A percentile compares a stretch with the other conserved stretches of the same genome.
Conservation (phyloP, 2,329 filamentous ascomycete genomes). For the Cadophora luteo-olivacea region DNA sequence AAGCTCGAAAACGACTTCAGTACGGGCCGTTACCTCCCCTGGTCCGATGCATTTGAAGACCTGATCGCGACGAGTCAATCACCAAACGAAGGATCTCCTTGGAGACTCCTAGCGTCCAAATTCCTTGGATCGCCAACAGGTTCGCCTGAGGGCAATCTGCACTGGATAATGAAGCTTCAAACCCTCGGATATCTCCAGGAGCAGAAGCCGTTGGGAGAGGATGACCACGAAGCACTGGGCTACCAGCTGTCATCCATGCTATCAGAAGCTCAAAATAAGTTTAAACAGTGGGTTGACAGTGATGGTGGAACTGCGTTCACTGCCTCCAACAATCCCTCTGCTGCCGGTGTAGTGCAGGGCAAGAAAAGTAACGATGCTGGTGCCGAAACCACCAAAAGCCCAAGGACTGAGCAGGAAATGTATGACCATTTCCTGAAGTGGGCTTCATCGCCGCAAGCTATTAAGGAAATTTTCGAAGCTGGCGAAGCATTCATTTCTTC, state of each 20-base stretch:
- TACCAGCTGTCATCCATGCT: background rate
- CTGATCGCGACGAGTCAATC: slow-evolving; percentile 36
- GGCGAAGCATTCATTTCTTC: slow-evolving; percentile 18
- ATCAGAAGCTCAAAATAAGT: background rate
- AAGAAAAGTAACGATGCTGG: background rate
- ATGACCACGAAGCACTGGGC: background rate
- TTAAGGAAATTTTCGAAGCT: slow-evolving; percentile 5
- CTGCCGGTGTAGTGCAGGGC: background rate
- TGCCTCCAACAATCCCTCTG: background rate
- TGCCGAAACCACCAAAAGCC: background rate
- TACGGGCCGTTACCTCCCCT: slow-evolving; percentile 33
- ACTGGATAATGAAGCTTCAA: slow-evolving; percentile 31
- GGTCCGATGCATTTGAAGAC: slow-evolving; percentile 44
- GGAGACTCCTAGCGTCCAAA: background rate
- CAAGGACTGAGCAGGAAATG: slow-evolving; percentile 42
- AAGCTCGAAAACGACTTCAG: slow-evolving; percentile 24
- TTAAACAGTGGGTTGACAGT: background rate
- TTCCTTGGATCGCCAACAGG: background rate
- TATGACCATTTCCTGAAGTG: slow-evolving; percentile 39
- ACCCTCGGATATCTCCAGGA: slow-evolving; percentile 23
- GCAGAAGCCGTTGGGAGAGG: background rate
- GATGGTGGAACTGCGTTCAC: background rate
- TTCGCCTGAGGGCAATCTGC: slow-evolving; percentile 7
- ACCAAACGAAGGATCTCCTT: background rate
- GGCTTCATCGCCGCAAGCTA: slow-evolving; percentile 14